These are phyloP conservation scores for Chalciporus piperatoides DNA, from an alignment of 1,284 basidiomycete species.

Conservation along the genomic window DNA sequence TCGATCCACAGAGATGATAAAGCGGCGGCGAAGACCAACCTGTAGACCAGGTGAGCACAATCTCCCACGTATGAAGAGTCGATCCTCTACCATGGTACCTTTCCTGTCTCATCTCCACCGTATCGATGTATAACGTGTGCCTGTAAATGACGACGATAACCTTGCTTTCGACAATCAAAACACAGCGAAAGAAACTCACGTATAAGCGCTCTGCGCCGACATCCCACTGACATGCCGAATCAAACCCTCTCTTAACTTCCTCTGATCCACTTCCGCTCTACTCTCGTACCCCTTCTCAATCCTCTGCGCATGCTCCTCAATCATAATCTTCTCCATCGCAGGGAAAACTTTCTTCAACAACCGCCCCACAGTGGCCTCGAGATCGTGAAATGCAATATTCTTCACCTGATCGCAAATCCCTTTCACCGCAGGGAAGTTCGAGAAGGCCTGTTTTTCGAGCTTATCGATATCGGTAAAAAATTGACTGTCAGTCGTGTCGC, in stretches of 20 bases:
- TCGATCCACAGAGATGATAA: constrained; percentile 19
- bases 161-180: no score
- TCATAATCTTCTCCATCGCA: constrained; percentile 14
- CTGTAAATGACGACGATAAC: constrained; percentile 11
- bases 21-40: not conserved
- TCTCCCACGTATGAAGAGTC: not conserved
- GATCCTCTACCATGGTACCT: constrained; percentile 1
- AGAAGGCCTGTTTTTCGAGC: not conserved
- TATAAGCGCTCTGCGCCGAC: constrained; percentile 3
- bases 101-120: not conserved
- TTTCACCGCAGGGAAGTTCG: not conserved
- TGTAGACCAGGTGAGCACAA: no score
- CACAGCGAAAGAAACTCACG: constrained; percentile 16
- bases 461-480: constrained; percentile 26
- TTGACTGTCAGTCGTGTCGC: constrained; percentile 12
- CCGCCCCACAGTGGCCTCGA: constrained; percentile 8
- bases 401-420: constrained; percentile 3
- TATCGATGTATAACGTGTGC: constrained; percentile 17
- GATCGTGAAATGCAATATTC: constrained; percentile 13
- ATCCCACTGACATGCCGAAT: constrained; percentile 26
- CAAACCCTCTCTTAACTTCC: constrained; percentile 18
- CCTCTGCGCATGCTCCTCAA: constrained; percentile 10
- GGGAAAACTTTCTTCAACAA: constrained; percentile 9
- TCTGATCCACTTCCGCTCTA: constrained; percentile 15
- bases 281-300: constrained; percentile 13